A percentile compares a stretch with the other conserved stretches of the same genome.
These are phyloP conservation scores for Penium margaritaceum DNA, from an alignment of 139 green algal genomes.

Conservation along the genomic window DNA sequence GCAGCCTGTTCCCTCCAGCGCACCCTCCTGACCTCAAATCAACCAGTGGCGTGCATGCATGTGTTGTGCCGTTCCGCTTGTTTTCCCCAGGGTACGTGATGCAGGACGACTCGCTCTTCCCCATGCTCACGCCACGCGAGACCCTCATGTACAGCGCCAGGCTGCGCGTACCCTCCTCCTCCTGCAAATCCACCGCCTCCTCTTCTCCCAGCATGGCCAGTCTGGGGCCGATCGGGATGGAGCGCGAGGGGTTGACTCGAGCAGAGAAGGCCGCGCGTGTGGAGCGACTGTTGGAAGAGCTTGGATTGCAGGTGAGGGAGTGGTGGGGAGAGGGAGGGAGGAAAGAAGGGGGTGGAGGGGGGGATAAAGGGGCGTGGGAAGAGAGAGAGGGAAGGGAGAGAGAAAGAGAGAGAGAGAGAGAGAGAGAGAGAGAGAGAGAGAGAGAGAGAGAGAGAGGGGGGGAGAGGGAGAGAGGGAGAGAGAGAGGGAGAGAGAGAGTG, in stretches of 20 bases:
- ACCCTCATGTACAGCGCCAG: conserved; percentile 64
- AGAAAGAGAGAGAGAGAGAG: neutral
- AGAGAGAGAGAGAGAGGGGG: neutral
- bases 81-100: conserved; percentile 42
- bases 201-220: no score
- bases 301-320: conserved; percentile 1
- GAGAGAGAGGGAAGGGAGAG: neutral
- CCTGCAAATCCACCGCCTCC: no score
- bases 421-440: neutral
- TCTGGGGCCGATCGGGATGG: no score
- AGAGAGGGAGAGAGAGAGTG: no score
- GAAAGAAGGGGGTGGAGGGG: conserved; percentile 17
- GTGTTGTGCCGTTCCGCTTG: no score
- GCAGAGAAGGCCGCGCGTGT: neutral
- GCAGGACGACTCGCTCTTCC: conserved; percentile 63
- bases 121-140: conserved; percentile 59
- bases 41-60: no score
- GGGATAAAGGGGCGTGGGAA: neutral
- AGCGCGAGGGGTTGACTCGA: no score
- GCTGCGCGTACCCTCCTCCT: conserved; percentile 49
- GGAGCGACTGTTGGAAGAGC: neutral
- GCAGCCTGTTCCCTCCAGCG: no score
- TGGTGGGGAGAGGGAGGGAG: conserved; percentile 13
- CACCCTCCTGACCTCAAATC: neutral
- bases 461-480: neutral